Evolutionary conservation across 129 eudicot species (phyloP).

Genomic region (Flaveria robusta): DNA sequence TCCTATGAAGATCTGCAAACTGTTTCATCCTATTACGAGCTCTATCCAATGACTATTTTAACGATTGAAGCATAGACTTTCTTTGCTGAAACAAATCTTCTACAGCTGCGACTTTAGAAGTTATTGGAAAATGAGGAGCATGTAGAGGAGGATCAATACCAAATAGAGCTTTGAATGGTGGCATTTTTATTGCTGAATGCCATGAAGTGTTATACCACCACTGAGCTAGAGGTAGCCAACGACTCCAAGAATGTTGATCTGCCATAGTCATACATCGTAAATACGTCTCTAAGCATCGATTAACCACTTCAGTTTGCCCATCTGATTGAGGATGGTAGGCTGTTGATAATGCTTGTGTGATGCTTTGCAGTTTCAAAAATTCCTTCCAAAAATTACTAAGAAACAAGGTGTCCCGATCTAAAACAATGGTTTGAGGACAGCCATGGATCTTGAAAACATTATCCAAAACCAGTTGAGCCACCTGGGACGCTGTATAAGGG

Average conservation of each 20-base stretch:
- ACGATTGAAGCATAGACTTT: neutral
- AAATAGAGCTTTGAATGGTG: too few species aligned
- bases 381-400: neutral
- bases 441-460: neutral
- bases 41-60: neutral
- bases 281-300: neutral
- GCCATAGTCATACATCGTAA: neutral
- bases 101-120: too few species aligned
- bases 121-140: too few species aligned
- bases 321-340: neutral
- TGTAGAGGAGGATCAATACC: neutral
- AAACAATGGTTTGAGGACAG: neutral
- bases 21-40: neutral
- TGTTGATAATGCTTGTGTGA: neutral
- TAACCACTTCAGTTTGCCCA: neutral
- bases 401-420: neutral
- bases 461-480: neutral
- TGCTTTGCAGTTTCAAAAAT: neutral
- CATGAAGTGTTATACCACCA: neutral
- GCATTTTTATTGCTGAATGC: neutral
- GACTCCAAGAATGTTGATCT: neutral
- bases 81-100: too few species aligned
- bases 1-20: neutral
- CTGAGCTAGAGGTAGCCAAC: neutral
- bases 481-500: neutral